Percentiles rank a stretch among this genome's conserved stretches.
Conservation (phyloP, 176 grass and related monocot species). For the Cymbopogon citratus region DNA sequence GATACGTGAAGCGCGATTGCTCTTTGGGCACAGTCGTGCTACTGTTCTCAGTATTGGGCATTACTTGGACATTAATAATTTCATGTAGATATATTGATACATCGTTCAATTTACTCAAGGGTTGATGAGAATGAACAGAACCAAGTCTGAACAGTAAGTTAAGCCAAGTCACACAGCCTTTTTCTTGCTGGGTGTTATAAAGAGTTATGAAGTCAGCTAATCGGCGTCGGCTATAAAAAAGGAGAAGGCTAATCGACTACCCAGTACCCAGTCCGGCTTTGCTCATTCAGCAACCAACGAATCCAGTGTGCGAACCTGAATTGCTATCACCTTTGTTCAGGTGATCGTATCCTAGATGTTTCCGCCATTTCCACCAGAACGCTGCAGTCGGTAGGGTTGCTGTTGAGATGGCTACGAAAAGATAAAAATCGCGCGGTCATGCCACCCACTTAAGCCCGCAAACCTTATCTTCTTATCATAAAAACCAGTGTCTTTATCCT, state of each 20-base stretch:
- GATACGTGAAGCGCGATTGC: neutral
- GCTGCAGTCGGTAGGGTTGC: neutral
- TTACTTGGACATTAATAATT: neutral
- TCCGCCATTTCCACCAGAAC: neutral
- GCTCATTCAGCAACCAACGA: no score
- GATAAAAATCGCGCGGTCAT: neutral
- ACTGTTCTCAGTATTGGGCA: neutral
- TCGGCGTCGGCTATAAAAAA: neutral
- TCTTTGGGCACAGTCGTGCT: neutral
- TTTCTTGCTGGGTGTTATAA: neutral
- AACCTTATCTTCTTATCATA: conserved; percentile 51
- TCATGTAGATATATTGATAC: neutral
- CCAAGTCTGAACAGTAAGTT: neutral
- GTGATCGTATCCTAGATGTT: neutral
- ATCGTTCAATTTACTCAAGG: neutral
- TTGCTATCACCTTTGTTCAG: neutral
- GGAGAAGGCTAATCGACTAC: no score
- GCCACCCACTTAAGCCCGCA: conserved; percentile 25
- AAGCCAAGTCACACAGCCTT: no score
- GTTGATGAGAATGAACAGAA: neutral
- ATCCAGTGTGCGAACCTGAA: neutral
- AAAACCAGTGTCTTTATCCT: conserved; percentile 30
- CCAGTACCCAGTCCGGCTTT: neutral
- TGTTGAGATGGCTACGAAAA: neutral
- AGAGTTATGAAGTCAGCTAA: neutral